These are phyloP conservation scores for Phyllostachys edulis DNA, from an alignment of 176 grass and related monocot species.

Conservation along the genomic window DNA sequence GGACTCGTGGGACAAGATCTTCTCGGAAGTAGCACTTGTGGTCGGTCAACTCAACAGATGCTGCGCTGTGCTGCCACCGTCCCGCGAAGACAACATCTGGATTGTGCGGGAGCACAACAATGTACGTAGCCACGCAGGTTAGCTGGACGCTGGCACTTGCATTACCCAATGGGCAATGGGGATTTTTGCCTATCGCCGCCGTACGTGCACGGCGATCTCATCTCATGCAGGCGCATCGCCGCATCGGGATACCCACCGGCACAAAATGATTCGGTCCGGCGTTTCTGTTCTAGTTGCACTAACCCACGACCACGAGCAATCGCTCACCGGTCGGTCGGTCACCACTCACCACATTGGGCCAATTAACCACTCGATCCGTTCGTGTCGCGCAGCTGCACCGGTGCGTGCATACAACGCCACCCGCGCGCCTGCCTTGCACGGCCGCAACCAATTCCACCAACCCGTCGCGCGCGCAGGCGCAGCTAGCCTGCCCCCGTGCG, in stretches of 20 bases:
- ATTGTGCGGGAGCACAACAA: neutral
- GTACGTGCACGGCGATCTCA: neutral
- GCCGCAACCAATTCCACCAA: no score
- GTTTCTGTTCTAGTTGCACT: neutral
- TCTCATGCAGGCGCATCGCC: neutral
- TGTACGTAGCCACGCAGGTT: neutral
- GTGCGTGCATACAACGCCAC: no score
- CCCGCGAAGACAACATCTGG: neutral
- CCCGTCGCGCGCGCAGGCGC: no score
- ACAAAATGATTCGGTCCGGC: neutral
- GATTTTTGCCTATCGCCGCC: neutral
- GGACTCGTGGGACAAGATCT: constrained; percentile 19
- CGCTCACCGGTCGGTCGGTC: neutral
- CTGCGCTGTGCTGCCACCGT: neutral
- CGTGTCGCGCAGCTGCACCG: no score
- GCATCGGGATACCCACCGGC: neutral
- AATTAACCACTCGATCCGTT: neutral
- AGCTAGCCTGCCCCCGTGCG: no score
- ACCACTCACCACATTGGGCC: neutral
- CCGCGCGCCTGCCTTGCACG: no score
- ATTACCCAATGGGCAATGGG: neutral
- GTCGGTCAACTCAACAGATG: neutral
- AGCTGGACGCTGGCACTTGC: neutral
- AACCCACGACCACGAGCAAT: neutral
- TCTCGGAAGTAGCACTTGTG: neutral